Evolutionary conservation across 2,329 filamentous ascomycete genomes (phyloP), one percentile per base, ranked within the genome.

Genomic region (Emmonsiellopsis sp.): DNA sequence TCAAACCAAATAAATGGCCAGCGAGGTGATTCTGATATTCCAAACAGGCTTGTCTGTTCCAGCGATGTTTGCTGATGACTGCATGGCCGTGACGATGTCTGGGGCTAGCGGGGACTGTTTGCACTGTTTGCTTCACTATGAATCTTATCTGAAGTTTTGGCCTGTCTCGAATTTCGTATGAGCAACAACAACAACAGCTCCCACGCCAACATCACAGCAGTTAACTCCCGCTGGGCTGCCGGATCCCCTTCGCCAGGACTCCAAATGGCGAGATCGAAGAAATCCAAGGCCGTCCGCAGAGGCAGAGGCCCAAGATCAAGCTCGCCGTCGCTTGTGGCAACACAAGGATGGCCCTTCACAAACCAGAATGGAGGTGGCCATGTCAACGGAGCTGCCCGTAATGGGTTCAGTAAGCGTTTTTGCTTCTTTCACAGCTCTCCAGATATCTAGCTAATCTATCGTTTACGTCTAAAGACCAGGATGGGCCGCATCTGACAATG

Each of bases 401-500:
- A 13, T 37, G 45, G 45, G 10, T 35, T 48, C 32, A 48, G 45
- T 48, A 48, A 48, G 45, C 45, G 13, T 34, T 16, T 16, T 48
- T 2, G 13, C 15, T 11, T 13, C 11, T 34, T 40, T n/a, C 32
- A 42, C 20, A 32, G 26, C 2, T 50, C 5, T 8, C 34, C 30
- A 7, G 20, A 7, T 37, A 48, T 49, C 35, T 35, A 40, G 42
- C 10, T 42, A 48, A 8, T 20, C 6, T 26, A 5, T 34, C 40
- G 9, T 42, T 5, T 26, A 34, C 8, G 26, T 8, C 32, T 13
- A 46, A 60, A 62, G 59, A 56, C 30, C 56, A 59, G 31, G 34
- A 52, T 56, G 30, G 47, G 31, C 7, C 15, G 11, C 50, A 52
- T 6, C 58, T 71, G 53, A 78, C 77, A 1, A 72, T 85, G 65